These are phyloP conservation scores for Penicillium janthinellum DNA, from an alignment of 2,329 filamentous ascomycete species.

Conservation along the genomic window DNA sequence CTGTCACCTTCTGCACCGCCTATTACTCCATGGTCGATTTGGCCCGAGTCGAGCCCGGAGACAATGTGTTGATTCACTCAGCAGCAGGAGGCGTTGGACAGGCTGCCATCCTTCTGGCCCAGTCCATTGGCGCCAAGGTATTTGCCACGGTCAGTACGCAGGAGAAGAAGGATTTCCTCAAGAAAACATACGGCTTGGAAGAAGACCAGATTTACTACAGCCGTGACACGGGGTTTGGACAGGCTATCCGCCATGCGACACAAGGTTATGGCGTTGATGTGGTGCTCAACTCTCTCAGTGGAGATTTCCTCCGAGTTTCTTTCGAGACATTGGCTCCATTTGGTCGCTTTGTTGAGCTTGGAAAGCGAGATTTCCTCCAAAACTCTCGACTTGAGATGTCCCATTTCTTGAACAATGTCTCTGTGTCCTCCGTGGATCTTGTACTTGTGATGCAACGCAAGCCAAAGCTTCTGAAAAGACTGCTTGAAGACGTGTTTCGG, in stretches of 20 bases:
- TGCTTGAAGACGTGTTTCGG: conserved; percentile 28
- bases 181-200: conserved; percentile 18
- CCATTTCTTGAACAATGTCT: conserved; percentile 48
- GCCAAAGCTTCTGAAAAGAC: conserved; percentile 25
- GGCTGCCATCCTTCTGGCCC: conserved; percentile 28
- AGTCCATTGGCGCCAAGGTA: conserved; percentile 26
- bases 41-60: conserved; percentile 23
- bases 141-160: conserved; percentile 27
- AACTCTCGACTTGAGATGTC: conserved; percentile 50
- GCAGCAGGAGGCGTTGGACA: conserved; percentile 31
- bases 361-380: conserved; percentile 36
- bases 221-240: conserved; percentile 23
- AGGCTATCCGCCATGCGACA: conserved; percentile 32
- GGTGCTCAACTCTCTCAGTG: conserved; percentile 32
- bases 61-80: conserved; percentile 29
- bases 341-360: conserved; percentile 39
- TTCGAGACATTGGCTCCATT: conserved; percentile 34
- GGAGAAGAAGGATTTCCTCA: conserved; percentile 27
- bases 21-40: conserved; percentile 31
- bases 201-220: conserved; percentile 23
- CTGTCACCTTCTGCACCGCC: conserved; percentile 30
- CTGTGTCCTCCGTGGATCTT: conserved; percentile 49
- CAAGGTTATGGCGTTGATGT: conserved; percentile 32
- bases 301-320: conserved; percentile 30
- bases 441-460: conserved; percentile 27